Conservation (phyloP, 2,329 filamentous ascomycete genomes). For the Gnomoniopsis smithogilvyi region DNA sequence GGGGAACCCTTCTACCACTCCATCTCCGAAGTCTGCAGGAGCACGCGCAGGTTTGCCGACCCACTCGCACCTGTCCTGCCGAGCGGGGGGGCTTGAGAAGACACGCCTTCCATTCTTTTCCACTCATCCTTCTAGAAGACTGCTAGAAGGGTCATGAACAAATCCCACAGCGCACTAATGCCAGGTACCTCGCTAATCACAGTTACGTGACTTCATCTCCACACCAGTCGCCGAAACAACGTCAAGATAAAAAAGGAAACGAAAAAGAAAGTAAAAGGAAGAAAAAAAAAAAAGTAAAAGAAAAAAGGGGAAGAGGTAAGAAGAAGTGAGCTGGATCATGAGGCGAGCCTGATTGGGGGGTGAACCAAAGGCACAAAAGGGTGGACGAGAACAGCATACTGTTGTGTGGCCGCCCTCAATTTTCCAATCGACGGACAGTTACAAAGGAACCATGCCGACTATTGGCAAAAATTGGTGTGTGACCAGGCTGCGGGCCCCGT, state of each 20-base stretch:
- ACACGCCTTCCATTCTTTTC: constrained; percentile 2
- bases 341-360: neutral
- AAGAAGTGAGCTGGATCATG: neutral
- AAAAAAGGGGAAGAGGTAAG: too few species aligned
- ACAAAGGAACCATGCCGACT: neutral
- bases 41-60: neutral
- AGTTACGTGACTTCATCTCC: neutral
- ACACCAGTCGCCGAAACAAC: neutral
- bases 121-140: constrained; percentile 6
- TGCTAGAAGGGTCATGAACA: constrained; percentile 4
- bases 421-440: neutral
- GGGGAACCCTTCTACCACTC: too few species aligned
- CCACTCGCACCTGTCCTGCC: neutral
- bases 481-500: too few species aligned
- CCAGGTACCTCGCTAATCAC: constrained; percentile 4
- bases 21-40: too few species aligned
- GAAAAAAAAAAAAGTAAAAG: too few species aligned
- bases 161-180: constrained; percentile 3
- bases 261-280: too few species aligned
- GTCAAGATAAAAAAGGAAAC: neutral
- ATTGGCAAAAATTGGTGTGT: too few species aligned
- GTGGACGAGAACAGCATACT: too few species aligned
- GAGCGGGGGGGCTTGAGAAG: neutral
- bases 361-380: neutral
- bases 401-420: too few species aligned